Conservation (phyloP, 2,329 filamentous ascomycete species). For the Diaporthe vaccinii region DNA sequence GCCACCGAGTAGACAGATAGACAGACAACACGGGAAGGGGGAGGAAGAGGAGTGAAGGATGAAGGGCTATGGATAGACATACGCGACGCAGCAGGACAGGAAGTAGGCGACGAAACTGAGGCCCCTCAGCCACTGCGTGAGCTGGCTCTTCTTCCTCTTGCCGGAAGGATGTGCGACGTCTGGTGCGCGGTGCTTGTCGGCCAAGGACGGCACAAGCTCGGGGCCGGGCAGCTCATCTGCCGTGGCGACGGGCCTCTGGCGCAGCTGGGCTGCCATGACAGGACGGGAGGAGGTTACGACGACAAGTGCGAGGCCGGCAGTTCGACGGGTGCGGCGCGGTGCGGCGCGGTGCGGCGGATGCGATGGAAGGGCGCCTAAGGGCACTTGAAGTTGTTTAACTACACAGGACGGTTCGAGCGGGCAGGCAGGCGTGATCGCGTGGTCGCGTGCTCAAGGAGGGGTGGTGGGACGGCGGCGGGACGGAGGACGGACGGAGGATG, state of each 20-base stretch:
- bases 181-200: constrained; percentile 34
- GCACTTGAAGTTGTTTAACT: not conserved
- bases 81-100: constrained; percentile 62
- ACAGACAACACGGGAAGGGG: not conserved
- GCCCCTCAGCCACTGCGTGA: constrained; percentile 66
- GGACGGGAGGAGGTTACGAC: constrained; percentile 29
- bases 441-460: constrained; percentile 5
- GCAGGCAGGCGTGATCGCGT: not conserved
- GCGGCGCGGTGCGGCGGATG: not conserved
- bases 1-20: not conserved
- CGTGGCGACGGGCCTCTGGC: constrained; percentile 48
- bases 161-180: constrained; percentile 65
- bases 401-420: not conserved
- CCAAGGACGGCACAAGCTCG: constrained; percentile 43
- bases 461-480: constrained; percentile 3
- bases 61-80: constrained; percentile 46
- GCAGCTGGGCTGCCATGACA: constrained; percentile 54
- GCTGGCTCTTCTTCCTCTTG: constrained; percentile 64
- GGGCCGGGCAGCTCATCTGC: constrained; percentile 44
- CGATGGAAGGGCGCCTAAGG: not conserved
- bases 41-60: not conserved
- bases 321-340: not conserved
- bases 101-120: constrained; percentile 68
- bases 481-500: not conserved
- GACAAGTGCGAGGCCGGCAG: not conserved